Evolutionary conservation across 2,329 filamentous ascomycete genomes (phyloP), one percentile per base, ranked within the genome.

Genomic region (Conoideocrella luteorostrata): DNA sequence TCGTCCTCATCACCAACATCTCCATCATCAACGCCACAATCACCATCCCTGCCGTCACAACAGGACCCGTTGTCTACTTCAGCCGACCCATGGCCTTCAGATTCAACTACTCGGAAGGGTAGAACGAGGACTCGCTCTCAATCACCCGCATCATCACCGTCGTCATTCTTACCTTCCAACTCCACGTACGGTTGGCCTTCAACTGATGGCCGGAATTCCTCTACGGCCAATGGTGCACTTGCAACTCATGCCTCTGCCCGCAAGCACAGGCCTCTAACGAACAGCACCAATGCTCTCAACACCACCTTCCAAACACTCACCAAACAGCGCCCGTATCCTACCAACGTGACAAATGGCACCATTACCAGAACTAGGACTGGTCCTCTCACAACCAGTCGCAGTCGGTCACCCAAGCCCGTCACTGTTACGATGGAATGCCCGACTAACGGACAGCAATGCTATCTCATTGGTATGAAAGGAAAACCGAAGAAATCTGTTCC

Each of bases 401-500:
- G n/a, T 22, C 33, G 7, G 20, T 15, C 33, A 12, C 21, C 13
- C 7, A 15, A 21, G 2, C 29, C 23, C 2, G 34, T 28, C 5
- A 39, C 44, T 10, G 20, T 47, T 7, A 45, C 39, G 5, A 9
- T 47, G 5, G 33, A 49, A 5, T 49, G 47, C 18, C 38, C 44
- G 6, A 18, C 21, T 7, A n/a, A 22, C 39, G 24, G 23, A 5
- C 13, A 18, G 4, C 10, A 18, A 11, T 41, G 40, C 18, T 15
- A 34, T 28, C 3, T 10, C 17, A 12, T 22, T 29, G 7, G 18
- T 12, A 5, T 39, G 24, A 11, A 35, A 24, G 13, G 33, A 7
- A 1, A 34, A n/a, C 5, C 26, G 20, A 10, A 33, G 20, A 32
- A 7, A 18, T 11, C 21, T 18, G 3, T 23, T 32, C 32, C 47